phyloP scores from a whole-genome alignment of 78 protist genomes.

The Guillardia theta region DNA sequence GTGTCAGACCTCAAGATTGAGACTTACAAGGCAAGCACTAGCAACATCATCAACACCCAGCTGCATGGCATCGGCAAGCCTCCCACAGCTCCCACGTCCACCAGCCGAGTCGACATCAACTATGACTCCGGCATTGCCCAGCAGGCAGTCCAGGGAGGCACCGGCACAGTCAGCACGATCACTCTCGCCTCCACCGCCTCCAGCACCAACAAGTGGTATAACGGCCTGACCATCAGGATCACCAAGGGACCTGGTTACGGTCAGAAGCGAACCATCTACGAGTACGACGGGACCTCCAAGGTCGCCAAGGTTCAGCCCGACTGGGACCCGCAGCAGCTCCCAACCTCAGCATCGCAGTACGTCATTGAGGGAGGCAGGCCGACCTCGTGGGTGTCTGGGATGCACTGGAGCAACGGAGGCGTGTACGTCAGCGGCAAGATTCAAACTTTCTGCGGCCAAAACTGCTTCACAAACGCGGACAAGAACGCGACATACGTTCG shows the following conservation, averaged over 20 bases:
- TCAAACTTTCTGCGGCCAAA: background rate
- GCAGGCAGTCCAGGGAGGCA: background rate
- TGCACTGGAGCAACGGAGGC: constrained; percentile 11
- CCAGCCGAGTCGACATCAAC: background rate
- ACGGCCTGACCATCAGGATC: background rate
- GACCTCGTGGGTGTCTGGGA: background rate
- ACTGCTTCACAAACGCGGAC: background rate
- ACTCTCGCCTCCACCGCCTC: background rate
- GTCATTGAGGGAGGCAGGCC: background rate
- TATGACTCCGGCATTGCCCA: background rate
- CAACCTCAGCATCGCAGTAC: background rate
- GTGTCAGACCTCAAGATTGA: background rate
- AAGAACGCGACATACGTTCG: background rate
- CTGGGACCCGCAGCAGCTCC: background rate
- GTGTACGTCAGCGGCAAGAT: background rate
- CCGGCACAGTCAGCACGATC: background rate
- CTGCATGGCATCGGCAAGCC: background rate
- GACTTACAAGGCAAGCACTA: background rate
- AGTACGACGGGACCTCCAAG: background rate
- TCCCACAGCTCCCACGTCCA: background rate
- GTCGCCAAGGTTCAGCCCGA: background rate
- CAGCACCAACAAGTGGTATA: background rate
- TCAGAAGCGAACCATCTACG: background rate
- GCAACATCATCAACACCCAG: constrained; percentile 9
- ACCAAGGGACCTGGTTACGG: background rate